Evolutionary conservation across 108 stramenopile genomes (phyloP), one percentile per base, ranked within the genome.

Genomic region (Pseudonitzschia delicatissima): DNA sequence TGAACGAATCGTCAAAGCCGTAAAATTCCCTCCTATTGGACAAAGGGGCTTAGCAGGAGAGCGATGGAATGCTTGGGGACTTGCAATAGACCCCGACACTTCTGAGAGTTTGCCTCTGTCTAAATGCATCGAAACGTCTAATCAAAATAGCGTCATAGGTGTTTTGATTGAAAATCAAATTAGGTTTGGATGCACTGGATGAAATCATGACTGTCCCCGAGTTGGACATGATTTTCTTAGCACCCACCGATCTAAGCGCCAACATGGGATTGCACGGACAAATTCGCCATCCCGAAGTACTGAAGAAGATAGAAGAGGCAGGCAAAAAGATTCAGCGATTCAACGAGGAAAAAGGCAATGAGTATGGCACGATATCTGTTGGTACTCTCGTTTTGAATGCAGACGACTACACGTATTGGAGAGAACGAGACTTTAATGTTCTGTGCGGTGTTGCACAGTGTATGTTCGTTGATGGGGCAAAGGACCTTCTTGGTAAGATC

Each of bases 11-110:
- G 71, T 77, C 21, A 47, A 77, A 13, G 76, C 76, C 29, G 76
- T 77, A 18, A 77, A 77, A 53, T 77, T 77, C 39, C 76, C 71
- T 9, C 76, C 76, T 12, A 27, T 72, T 5, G 76, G 76, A 27
- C 23, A 49, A 57, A 48, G 76, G 25, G 76, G 76, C 3, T 34
- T 77, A 31, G 76, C 76, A 13, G 76, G 76, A 1, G 76, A 77
- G 39, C 47, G 76, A 17, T 77, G 76, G 76, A 77, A 77, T 60
- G 55, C 66, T n/a, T 77, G 76, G 76, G 71, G 76, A 26, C 45
- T 77, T 32, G 71, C 70, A 25, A 26, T 23, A 18, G 25, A 61
- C 20, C 37, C 28, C 1, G 15, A 11, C 13, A 39, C 39, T 12
- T 23, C 60, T 15, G 26, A 37, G 21, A 7, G 23, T 26, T 21